Evolutionary conservation across 305 asterid species (phyloP).

Genomic region (Solanum hybrid): DNA sequence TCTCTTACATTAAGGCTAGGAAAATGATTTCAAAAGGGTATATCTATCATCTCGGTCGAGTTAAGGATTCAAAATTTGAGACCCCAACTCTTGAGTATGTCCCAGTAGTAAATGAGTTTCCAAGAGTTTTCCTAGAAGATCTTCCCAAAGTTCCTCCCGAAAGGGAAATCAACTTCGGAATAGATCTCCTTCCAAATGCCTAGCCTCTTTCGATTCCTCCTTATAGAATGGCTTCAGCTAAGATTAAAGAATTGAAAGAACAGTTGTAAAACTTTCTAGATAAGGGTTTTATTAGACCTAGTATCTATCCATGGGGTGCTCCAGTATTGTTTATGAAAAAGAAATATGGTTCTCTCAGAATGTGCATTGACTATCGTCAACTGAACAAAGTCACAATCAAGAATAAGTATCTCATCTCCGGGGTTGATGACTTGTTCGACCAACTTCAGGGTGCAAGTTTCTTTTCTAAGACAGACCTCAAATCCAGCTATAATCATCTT

Average conservation of each 20-base stretch:
- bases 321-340: background rate
- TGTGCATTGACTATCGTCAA: background rate
- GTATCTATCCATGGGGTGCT: background rate
- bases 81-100: background rate
- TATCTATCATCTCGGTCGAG: background rate
- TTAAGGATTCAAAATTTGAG: background rate
- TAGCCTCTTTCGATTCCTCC: background rate
- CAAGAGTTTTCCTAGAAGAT: background rate
- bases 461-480: no score
- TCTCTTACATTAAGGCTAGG: background rate
- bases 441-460: background rate
- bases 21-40: background rate
- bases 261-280: background rate
- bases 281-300: background rate
- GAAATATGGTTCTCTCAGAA: background rate
- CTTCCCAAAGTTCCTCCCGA: background rate
- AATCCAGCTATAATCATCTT: background rate
- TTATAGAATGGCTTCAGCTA: background rate
- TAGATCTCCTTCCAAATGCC: background rate
- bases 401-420: background rate
- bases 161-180: background rate
- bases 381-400: background rate
- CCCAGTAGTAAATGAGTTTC: background rate
- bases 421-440: background rate
- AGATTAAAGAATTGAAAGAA: background rate